Conservation (phyloP, 805 yeast genomes). For the Ogataea minuta region DNA sequence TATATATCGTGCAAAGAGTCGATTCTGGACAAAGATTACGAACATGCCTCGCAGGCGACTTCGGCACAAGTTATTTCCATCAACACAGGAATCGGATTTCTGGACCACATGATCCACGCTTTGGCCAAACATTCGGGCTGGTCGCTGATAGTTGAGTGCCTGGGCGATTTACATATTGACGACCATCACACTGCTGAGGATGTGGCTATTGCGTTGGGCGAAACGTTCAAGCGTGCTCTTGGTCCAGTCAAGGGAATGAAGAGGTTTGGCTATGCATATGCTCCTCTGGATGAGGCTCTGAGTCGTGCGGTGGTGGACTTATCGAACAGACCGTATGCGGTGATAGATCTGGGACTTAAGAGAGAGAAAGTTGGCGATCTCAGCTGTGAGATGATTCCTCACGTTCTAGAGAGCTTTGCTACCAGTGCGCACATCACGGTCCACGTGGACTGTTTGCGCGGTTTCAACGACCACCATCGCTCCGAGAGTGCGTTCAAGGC, state of each 20-base stretch:
- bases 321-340: constrained; percentile 90
- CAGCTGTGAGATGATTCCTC: constrained; percentile 97
- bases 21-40: constrained; percentile 38
- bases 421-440: constrained; percentile 86
- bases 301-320: constrained; percentile 95
- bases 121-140: constrained; percentile 96
- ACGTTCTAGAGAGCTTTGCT: constrained; percentile 90
- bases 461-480: constrained; percentile 93
- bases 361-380: constrained; percentile 93
- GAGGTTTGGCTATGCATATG: constrained; percentile 90
- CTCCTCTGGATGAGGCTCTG: constrained; percentile 95
- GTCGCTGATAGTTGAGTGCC: constrained; percentile 85
- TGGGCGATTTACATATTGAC: constrained; percentile 93
- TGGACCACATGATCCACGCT: constrained; percentile 97
- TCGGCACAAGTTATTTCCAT: constrained; percentile 71
- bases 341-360: constrained; percentile 82
- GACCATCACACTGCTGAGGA: constrained; percentile 98
- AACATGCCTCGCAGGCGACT: constrained; percentile 68
- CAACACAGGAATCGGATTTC: constrained; percentile 90
- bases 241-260: constrained; percentile 89
- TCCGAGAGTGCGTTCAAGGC: constrained; percentile 97
- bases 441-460: constrained; percentile 93
- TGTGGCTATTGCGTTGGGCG: constrained; percentile 88
- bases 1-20: constrained; percentile 60
- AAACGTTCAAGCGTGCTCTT: constrained; percentile 83